Conservation (phyloP, 2,329 filamentous ascomycete genomes). For the Shiraia sp. region DNA sequence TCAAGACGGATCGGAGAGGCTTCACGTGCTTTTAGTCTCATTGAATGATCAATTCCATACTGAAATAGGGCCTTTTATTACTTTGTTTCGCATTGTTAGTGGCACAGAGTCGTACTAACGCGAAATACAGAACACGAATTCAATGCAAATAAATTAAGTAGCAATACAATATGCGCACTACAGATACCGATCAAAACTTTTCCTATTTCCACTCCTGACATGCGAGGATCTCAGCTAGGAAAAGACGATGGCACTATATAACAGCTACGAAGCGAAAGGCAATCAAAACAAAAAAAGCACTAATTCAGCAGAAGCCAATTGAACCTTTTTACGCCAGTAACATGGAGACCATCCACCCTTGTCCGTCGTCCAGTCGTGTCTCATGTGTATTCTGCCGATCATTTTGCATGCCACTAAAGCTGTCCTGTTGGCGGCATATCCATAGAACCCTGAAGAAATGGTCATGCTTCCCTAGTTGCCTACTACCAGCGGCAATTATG, state of each 20-base stretch:
- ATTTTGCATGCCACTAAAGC: no score
- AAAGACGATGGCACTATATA: no score
- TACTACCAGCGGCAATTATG: constrained; percentile 9
- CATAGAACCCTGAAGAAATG: background rate
- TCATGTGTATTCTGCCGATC: constrained; percentile 3
- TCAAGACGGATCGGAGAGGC: constrained; percentile 44
- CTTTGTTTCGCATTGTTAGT: background rate
- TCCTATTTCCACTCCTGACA: background rate
- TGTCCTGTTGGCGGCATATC: no score
- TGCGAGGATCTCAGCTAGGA: no score
- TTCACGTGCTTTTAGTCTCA: constrained; percentile 28
- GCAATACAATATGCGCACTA: no score
- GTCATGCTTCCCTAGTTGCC: background rate
- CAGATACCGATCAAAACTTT: background rate
- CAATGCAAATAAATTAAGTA: background rate
- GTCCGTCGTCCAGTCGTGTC: constrained; percentile 1
- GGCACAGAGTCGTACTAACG: background rate
- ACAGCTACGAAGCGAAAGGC: no score
- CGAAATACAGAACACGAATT: background rate
- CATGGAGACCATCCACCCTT: background rate
- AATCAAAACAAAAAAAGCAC: constrained; percentile 2
- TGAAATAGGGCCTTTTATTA: background rate
- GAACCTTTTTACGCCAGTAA: constrained; percentile 7
- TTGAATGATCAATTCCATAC: constrained; percentile 21
- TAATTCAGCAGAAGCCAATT: constrained; percentile 1